Conservation (phyloP, 1,139 yeast species). For the Pichia sp. region DNA sequence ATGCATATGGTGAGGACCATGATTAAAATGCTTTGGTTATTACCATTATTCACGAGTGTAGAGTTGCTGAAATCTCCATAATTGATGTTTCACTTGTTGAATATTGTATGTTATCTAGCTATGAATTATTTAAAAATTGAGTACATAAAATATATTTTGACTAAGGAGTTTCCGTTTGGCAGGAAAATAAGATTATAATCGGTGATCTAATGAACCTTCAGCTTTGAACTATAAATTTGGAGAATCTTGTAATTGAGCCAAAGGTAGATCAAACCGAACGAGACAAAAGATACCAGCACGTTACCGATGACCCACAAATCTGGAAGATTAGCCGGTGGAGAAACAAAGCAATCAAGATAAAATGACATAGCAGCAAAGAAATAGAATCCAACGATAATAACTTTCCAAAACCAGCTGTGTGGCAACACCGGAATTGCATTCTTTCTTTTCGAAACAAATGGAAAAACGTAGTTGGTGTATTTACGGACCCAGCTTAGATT, state of each 20-base stretch:
- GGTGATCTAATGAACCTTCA: slow-evolving; percentile 6
- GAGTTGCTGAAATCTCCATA: background rate
- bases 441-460: slow-evolving; percentile 26
- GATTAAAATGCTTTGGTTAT: background rate
- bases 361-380: slow-evolving; percentile 50
- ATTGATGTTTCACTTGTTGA: background rate
- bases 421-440: slow-evolving; percentile 49
- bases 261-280: slow-evolving; percentile 71
- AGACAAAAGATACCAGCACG: slow-evolving; percentile 66
- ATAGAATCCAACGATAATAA: slow-evolving; percentile 58
- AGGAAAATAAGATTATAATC: background rate
- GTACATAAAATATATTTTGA: background rate
- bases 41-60: background rate
- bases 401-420: slow-evolving; percentile 48
- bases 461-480: slow-evolving; percentile 35
- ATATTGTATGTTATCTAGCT: background rate
- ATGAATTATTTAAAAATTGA: background rate
- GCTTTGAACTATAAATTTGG: slow-evolving; percentile 15
- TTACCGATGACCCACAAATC: slow-evolving; percentile 84
- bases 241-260: slow-evolving; percentile 62
- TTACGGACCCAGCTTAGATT: slow-evolving; percentile 44
- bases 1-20: background rate
- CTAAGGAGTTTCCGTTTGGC: too few relatives aligned
- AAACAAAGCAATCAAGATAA: slow-evolving; percentile 44
- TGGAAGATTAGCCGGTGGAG: slow-evolving; percentile 63